Base-by-base conservation (phyloP, 2,329 filamentous ascomycete genomes). In the Neopestalotiopsis rosae region DNA sequence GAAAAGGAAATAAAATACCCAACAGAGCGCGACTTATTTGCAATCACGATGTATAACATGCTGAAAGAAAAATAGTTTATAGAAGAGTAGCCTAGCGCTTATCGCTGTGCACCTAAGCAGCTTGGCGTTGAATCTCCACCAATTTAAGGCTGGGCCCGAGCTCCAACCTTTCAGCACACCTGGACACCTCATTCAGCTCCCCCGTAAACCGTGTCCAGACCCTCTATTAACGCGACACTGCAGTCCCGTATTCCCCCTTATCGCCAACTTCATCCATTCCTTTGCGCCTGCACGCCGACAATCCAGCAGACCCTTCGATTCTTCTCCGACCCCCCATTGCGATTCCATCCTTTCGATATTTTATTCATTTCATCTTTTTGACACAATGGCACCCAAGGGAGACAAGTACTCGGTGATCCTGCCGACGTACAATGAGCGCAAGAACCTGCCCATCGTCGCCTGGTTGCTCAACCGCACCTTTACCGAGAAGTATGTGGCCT, bases 351-450 rank as follows among this genome's bases (percentile, higher is more conserved):
- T 67, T 67, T 59, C 56, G 30, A 61, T 24, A n/a, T 45, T n/a
- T 49, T 65, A 45, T 28, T 28, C 10, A 17, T 17, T 45, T 63
- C 34, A 20, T 20, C 10, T n/a, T 56, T 34, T 63, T 28, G 28
- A 34, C 68, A 75, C 74, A 75, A 89, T 89, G 87, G 85, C 86
- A 68, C 79, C 83, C 66, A 85, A 84, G 65, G 81, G 81, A 76
- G 87, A 96, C 87, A 97, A 95, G 84, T 99, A 98, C 88, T 97
- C 95, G 74, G 92, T 99, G 79, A 95, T 99, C 79, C 90, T 99
- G 73, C 96, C 96, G 69, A 99, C 96, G 71, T 99, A 97, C 90
- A 98, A 99, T 82, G 96, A 99, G 89, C 94, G 96, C 79, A 91
- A 91, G 82, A 99, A 99, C 85, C 90, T 99, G 74, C 96, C 96